These are phyloP conservation scores for Kodamaea restingae DNA, from an alignment of 805 yeast species.

Conservation along the genomic window DNA sequence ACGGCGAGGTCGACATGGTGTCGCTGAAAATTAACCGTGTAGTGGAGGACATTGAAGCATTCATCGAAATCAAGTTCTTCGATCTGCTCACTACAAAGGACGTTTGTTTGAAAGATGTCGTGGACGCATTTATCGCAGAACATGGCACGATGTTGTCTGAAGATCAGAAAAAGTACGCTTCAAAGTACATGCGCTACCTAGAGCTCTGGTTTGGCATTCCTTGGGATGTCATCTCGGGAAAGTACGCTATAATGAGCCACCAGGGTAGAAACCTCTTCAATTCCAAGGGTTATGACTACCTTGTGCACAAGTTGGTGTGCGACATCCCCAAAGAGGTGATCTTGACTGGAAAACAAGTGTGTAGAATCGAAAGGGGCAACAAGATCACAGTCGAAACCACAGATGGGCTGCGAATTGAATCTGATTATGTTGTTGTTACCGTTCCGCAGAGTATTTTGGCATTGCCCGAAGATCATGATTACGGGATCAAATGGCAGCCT, in stretches of 20 bases:
- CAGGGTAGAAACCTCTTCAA: constrained; percentile 78
- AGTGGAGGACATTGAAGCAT: constrained; percentile 54
- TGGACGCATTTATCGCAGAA: constrained; percentile 43
- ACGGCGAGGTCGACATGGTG: constrained; percentile 32
- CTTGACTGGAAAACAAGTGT: constrained; percentile 40
- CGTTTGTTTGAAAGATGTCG: constrained; percentile 47
- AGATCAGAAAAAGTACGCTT: constrained; percentile 49
- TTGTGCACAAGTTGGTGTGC: constrained; percentile 41
- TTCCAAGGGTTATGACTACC: constrained; percentile 51
- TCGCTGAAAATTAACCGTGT: constrained; percentile 31
- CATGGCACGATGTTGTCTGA: constrained; percentile 45
- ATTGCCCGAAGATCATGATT: constrained; percentile 30
- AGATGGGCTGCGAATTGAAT: constrained; percentile 26
- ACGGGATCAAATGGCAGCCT: constrained; percentile 55
- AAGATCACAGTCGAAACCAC: constrained; percentile 33
- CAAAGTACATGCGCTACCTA: constrained; percentile 50
- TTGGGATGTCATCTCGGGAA: constrained; percentile 63
- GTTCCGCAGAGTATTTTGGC: constrained; percentile 73
- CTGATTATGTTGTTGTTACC: constrained; percentile 65
- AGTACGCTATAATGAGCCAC: constrained; percentile 63
- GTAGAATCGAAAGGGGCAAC: constrained; percentile 21
- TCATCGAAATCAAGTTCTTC: constrained; percentile 52
- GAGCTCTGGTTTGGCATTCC: constrained; percentile 83
- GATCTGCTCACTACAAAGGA: constrained; percentile 49
- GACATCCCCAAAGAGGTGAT: constrained; percentile 40